Evolutionary conservation across 2,329 filamentous ascomycete species (phyloP).

Genomic region (Tolypocladium tropicale): DNA sequence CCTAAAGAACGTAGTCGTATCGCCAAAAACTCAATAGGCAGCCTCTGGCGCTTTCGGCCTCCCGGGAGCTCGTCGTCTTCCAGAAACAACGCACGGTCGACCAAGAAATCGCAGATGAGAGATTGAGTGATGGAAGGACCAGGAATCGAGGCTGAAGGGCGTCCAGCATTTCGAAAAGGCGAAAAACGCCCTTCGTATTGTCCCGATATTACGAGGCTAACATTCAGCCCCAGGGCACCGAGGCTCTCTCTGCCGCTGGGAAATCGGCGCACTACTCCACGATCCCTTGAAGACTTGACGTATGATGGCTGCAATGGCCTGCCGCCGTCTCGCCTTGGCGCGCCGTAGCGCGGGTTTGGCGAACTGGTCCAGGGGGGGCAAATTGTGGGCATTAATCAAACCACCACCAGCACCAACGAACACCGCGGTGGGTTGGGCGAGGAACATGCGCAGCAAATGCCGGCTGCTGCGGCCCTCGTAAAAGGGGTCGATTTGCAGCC

Average conservation of each 20-base stretch:
- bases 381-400: constrained; percentile 6
- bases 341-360: neutral
- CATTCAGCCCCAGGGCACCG: neutral
- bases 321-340: neutral
- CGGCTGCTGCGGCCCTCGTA: neutral
- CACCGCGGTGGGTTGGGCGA: neutral
- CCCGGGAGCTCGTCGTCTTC: neutral
- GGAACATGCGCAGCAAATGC: neutral
- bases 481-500: neutral
- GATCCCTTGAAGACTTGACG: constrained; percentile 3
- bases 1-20: neutral
- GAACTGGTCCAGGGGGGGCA: neutral
- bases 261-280: neutral
- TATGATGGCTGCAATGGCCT: constrained; percentile 1
- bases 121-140: neutral
- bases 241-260: neutral
- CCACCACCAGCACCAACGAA: too few relatives aligned
- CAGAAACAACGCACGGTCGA: neutral
- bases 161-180: neutral
- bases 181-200: neutral
- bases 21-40: neutral
- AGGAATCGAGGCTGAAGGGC: neutral
- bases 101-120: neutral
- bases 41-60: neutral
- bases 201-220: neutral